Percentiles rank a stretch among this genome's conserved stretches.
phyloP scores from a whole-genome alignment of 352 stramenopile species.

The Phytophthora capsici region DNA sequence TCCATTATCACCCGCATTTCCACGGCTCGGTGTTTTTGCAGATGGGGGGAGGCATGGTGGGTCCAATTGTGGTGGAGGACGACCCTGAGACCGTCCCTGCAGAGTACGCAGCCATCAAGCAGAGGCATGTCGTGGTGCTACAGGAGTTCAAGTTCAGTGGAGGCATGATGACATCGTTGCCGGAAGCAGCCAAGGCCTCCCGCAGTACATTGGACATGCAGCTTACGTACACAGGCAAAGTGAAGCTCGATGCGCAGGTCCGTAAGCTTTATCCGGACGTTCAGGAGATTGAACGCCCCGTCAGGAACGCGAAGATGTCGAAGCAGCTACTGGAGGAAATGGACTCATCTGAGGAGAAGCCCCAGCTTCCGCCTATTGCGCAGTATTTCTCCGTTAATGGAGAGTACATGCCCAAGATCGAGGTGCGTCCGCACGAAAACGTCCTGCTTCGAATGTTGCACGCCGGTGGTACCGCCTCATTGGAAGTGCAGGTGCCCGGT shows the following conservation, averaged over 20 bases:
- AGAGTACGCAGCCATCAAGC: conserved; percentile 52
- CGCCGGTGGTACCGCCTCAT: conserved; percentile 50
- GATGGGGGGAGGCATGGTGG: conserved; percentile 77
- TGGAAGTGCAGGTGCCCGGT: conserved; percentile 66
- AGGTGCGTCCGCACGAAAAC: conserved; percentile 58
- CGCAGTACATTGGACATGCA: conserved; percentile 55
- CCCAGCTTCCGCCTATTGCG: conserved; percentile 41
- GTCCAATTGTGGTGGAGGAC: conserved; percentile 71
- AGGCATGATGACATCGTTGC: conserved; percentile 56
- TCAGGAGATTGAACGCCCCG: conserved; percentile 37
- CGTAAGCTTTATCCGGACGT: conserved; percentile 51
- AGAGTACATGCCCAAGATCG: conserved; percentile 68
- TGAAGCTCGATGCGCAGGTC: conserved; percentile 42
- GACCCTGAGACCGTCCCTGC: conserved; percentile 44
- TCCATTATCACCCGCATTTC: conserved; percentile 89
- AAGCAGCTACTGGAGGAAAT: conserved; percentile 40
- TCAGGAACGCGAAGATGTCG: conserved; percentile 32
- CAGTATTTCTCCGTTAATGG: conserved; percentile 80
- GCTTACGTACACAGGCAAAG: conserved; percentile 55
- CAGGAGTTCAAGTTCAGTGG: conserved; percentile 73
- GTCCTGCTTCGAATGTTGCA: conserved; percentile 71
- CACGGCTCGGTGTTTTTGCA: conserved; percentile 79
- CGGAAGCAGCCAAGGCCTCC: conserved; percentile 54
- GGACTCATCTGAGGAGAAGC: conserved; percentile 26
- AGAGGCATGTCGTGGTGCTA: conserved; percentile 56